Conservation (phyloP, 352 stramenopile genomes). For the Thalassiosira sp. region DNA sequence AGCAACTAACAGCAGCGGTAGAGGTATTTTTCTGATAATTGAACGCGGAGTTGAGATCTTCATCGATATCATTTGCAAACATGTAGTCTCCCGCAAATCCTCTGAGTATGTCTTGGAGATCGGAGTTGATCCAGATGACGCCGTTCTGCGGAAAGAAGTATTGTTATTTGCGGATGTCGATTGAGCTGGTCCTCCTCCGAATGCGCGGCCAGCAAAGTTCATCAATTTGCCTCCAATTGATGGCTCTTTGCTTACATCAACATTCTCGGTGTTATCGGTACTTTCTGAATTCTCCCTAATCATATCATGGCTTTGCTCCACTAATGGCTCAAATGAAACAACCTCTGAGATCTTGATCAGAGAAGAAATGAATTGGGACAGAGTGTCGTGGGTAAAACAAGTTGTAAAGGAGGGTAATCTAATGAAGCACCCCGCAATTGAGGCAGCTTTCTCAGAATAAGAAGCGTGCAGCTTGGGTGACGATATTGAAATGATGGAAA, state of each 20-base stretch:
- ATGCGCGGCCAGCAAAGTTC: constrained; percentile 75
- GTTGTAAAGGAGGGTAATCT: constrained; percentile 77
- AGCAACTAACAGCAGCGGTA: constrained; percentile 63
- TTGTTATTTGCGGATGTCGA: constrained; percentile 26
- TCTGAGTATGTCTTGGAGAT: constrained; percentile 58
- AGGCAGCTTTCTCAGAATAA: constrained; percentile 56
- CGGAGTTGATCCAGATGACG: constrained; percentile 18
- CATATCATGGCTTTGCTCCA: constrained; percentile 33
- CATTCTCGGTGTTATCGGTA: constrained; percentile 17
- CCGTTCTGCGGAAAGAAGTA: constrained; percentile 23
- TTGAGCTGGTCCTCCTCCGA: constrained; percentile 57
- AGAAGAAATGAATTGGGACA: constrained; percentile 61
- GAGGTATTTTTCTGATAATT: constrained; percentile 60
- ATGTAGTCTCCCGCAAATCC: constrained; percentile 49
- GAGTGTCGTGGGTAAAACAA: constrained; percentile 64
- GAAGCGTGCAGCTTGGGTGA: constrained; percentile 66
- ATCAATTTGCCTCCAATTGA: constrained; percentile 79
- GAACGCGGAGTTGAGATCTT: constrained; percentile 47
- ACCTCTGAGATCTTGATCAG: constrained; percentile 61
- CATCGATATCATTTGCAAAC: constrained; percentile 47
- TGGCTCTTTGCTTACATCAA: constrained; percentile 34
- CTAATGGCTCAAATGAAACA: constrained; percentile 38
- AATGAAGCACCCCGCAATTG: constrained; percentile 68
- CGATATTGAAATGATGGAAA: constrained; percentile 68
- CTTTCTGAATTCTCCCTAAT: constrained; percentile 23